These are phyloP conservation scores for Ophiostoma triangulosporum DNA, from an alignment of 2,329 filamentous ascomycete genomes.

Conservation along the genomic window DNA sequence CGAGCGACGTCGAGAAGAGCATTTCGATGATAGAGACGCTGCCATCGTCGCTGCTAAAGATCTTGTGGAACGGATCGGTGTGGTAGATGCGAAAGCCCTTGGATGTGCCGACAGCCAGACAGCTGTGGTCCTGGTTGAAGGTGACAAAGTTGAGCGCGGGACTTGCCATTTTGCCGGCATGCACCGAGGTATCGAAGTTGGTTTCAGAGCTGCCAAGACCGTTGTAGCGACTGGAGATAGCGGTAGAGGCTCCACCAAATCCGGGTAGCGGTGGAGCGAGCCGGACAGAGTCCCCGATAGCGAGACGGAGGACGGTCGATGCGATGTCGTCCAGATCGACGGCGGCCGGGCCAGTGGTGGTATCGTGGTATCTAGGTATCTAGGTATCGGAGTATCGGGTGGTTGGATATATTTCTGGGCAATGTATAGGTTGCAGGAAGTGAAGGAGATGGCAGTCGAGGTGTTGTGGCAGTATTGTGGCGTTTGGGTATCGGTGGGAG, in stretches of 20 bases:
- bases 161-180: conserved; percentile 39
- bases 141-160: conserved; percentile 92
- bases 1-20: conserved; percentile 95
- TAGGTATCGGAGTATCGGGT: neutral
- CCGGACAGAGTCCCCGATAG: neutral
- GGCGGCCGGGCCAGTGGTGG: neutral
- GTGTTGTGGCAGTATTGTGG: neutral
- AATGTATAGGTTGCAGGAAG: neutral
- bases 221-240: neutral
- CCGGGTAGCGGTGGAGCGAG: neutral
- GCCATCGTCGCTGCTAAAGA: conserved; percentile 85
- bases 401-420: neutral
- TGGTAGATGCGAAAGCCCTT: conserved; percentile 94
- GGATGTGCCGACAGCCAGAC: conserved; percentile 85
- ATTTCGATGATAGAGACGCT: conserved; percentile 96
- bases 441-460: neutral
- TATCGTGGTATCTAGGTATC: neutral
- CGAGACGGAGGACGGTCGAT: neutral
- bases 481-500: neutral
- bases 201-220: neutral
- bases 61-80: conserved; percentile 89
- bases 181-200: conserved; percentile 6
- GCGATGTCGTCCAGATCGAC: neutral
- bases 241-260: conserved; percentile 9
- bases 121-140: conserved; percentile 98